Base-by-base conservation (phyloP, 176 grass and related monocot genomes). In the Lolium rigidum region DNA sequence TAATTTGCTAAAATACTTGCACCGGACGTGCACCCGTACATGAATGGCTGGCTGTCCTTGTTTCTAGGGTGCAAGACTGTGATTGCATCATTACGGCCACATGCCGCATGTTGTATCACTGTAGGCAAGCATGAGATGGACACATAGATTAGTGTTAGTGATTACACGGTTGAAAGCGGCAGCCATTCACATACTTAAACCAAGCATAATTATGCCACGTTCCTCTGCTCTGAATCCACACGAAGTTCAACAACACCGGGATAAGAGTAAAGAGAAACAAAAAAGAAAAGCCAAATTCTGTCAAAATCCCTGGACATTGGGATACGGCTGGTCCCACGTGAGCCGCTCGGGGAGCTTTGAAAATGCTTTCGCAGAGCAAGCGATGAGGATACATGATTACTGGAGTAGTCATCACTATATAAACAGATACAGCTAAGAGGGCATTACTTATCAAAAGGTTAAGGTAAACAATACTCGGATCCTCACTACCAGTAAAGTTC, bases 161-260 rank as follows among this genome's bases (percentile, higher is more conserved):
- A 87, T 91, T 91, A 80, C 85, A 80, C 7, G n/a, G 58, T 76
- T 84, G 89, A 90, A 66, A 87, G n/a, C 25, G 7, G 2, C 50
- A 50, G 51, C 10, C 85, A 84, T 67, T 84, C 56, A 79, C 76
- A 75, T 87, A 52, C 84, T 80, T 69, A 87, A 67, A 82, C 66
- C 66, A 68, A 74, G 76, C 75, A 83, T 58, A 28, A 64, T 79
- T 51, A 39, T 62, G 16, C 13, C 54, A 5, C 15, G 65, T 81
- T 59, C 48, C 64, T 79, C 80, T 58, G 75, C 74, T 83, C 37
- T 28, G 18, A 79, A 90, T 70, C 78, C 62, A 82, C 62, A 82
- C 25, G 68, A 58, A 74, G 82, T 39, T 25, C 10, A 73, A 13
- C 37, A 37, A 14, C 31, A 5, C 12, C n/a, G 58, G 28, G 24